phyloP scores from a whole-genome alignment of 1,139 yeast species.

The Taiozyma sp. region DNA sequence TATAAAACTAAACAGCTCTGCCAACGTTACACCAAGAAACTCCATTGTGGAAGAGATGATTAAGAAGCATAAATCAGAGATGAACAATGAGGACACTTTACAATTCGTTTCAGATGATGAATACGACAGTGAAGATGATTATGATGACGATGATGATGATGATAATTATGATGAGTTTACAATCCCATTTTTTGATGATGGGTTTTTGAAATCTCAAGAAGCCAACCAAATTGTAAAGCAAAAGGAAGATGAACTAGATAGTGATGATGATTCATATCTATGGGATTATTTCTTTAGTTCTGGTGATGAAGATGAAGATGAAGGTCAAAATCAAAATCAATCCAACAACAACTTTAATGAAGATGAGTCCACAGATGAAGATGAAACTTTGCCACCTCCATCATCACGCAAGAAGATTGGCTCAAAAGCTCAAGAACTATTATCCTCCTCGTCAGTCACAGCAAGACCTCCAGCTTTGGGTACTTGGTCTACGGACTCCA shows the following conservation, averaged over 20 bases:
- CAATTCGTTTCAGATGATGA: constrained; percentile 18
- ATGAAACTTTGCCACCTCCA: constrained; percentile 65
- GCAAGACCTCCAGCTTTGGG: constrained; percentile 91
- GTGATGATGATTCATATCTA: constrained; percentile 35
- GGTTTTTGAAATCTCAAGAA: constrained; percentile 7
- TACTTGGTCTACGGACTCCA: constrained; percentile 82
- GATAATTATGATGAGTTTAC: constrained; percentile 33
- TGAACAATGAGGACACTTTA: constrained; percentile 16
- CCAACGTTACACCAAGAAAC: constrained; percentile 25
- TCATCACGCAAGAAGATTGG: constrained; percentile 55
- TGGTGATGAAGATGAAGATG: constrained; percentile 31
- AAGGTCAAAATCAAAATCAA: constrained; percentile 31
- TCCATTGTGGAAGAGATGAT: constrained; percentile 24
- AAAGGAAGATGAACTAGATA: constrained; percentile 12
- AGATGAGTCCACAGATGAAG: constrained; percentile 94
- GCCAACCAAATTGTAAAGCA: constrained; percentile 4
- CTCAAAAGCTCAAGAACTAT: constrained; percentile 78
- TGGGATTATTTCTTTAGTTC: constrained; percentile 49
- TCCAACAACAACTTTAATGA: constrained; percentile 25
- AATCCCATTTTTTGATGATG: constrained; percentile 34
- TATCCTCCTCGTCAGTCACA: constrained; percentile 79
- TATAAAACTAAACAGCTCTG: constrained; percentile 22
- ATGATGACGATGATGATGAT: constrained; percentile 15
- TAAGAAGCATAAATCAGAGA: constrained; percentile 18
- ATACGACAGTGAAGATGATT: constrained; percentile 9